These are phyloP conservation scores for Tolypocladium capitatum DNA, from an alignment of 2,329 filamentous ascomycete genomes.

Conservation along the genomic window DNA sequence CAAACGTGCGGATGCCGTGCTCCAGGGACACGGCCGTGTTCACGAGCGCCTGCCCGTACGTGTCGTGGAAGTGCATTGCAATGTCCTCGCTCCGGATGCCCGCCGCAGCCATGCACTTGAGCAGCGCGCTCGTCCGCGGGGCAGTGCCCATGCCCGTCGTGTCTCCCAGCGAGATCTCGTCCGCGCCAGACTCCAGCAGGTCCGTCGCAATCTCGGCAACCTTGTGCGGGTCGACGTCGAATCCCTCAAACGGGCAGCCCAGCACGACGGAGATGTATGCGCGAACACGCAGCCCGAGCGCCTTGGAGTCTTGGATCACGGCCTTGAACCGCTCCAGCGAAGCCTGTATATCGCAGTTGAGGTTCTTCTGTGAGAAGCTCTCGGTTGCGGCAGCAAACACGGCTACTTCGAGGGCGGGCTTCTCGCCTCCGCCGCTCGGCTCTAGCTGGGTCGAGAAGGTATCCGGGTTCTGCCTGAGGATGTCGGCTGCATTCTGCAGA, in stretches of 20 bases:
- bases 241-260: constrained; percentile 64
- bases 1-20: constrained; percentile 66
- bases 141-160: constrained; percentile 84
- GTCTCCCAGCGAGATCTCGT: constrained; percentile 82
- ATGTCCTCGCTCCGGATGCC: constrained; percentile 58
- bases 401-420: constrained; percentile 53
- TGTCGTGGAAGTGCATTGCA: constrained; percentile 81
- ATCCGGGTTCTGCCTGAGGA: constrained; percentile 38
- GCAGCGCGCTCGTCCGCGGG: constrained; percentile 50
- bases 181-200: constrained; percentile 73
- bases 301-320: constrained; percentile 57
- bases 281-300: constrained; percentile 52
- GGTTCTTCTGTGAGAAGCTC: constrained; percentile 66
- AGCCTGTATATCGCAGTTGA: constrained; percentile 66
- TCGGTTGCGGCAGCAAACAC: constrained; percentile 77
- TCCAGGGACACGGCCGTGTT: constrained; percentile 68
- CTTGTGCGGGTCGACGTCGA: constrained; percentile 47
- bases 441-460: constrained; percentile 38
- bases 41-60: constrained; percentile 73
- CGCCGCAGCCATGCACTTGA: constrained; percentile 51
- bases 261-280: constrained; percentile 73
- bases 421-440: constrained; percentile 22
- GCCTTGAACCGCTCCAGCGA: constrained; percentile 57
- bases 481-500: constrained; percentile 44
- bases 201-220: constrained; percentile 54